Percentiles rank a stretch among this genome's conserved stretches.
These are phyloP conservation scores for Trichoderma pleuroti DNA, from an alignment of 2,329 filamentous ascomycete species.

Conservation along the genomic window DNA sequence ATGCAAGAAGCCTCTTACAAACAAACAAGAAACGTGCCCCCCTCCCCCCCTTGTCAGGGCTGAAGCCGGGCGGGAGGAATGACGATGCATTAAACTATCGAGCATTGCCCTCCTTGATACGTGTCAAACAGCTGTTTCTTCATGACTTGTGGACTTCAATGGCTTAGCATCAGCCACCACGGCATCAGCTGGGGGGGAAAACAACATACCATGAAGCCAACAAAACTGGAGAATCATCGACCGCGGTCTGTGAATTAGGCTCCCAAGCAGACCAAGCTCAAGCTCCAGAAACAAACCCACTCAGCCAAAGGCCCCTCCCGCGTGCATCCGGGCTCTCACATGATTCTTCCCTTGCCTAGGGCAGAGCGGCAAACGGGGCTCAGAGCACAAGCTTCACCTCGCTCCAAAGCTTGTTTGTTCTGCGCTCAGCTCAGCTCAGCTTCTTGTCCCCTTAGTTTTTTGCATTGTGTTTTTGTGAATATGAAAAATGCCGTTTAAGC, in stretches of 20 bases:
- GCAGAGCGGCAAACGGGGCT: not conserved
- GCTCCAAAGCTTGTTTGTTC: conserved; percentile 7
- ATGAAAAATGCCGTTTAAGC: not conserved
- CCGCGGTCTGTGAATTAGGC: not conserved
- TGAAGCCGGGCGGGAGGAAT: not conserved
- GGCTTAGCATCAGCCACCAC: not conserved
- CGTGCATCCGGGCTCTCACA: conserved; percentile 10
- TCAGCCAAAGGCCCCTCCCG: conserved; percentile 1
- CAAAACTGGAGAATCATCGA: not conserved
- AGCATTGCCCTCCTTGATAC: conserved; percentile 2
- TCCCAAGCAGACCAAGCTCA: not conserved
- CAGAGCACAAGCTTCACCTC: not conserved
- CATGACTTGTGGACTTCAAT: not conserved
- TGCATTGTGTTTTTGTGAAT: not conserved
- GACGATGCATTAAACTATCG: not conserved
- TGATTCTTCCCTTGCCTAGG: not conserved
- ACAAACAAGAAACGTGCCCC: too few relatives aligned
- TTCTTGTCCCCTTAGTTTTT: not conserved
- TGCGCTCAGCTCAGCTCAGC: conserved; percentile 3
- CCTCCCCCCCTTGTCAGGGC: not conserved
- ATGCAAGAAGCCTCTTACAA: not conserved
- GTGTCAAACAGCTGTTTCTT: not conserved
- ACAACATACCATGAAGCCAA: not conserved
- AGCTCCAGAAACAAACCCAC: not conserved
- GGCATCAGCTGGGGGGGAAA: not conserved